These are phyloP conservation scores for Lizonia empirigonia DNA, from an alignment of 2,329 filamentous ascomycete genomes.

Conservation along the genomic window DNA sequence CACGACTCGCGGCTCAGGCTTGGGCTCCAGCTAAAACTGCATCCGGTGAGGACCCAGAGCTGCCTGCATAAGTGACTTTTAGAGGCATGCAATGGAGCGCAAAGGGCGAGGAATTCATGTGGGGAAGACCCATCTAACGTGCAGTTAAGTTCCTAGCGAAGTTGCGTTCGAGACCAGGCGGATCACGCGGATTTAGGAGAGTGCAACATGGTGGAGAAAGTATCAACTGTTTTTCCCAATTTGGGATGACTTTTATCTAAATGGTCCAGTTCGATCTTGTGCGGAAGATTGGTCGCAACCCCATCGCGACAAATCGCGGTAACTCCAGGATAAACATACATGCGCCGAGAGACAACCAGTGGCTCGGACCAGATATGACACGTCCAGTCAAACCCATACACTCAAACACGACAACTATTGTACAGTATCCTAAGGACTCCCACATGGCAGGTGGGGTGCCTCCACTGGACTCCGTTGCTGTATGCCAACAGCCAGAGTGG, in stretches of 20 bases:
- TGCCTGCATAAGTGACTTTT: conserved; percentile 14
- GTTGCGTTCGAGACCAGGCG: conserved; percentile 7
- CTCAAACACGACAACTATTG: conserved; percentile 37
- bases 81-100: conserved; percentile 13
- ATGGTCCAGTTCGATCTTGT: conserved; percentile 14
- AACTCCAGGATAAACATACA: conserved; percentile 12
- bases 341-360: conserved; percentile 40
- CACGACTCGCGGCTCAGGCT: conserved; percentile 17
- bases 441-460: conserved; percentile 19
- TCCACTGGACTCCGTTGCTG: conserved; percentile 19
- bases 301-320: conserved; percentile 19
- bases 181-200: background rate
- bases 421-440: conserved; percentile 30
- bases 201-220: conserved; percentile 4
- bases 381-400: conserved; percentile 28
- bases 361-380: conserved; percentile 29
- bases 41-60: conserved; percentile 29
- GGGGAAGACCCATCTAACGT: conserved; percentile 17
- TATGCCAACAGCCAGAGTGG: conserved; percentile 27
- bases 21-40: conserved; percentile 14
- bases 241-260: conserved; percentile 16
- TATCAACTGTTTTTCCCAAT: conserved; percentile 31
- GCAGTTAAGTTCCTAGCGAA: conserved; percentile 13
- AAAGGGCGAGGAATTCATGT: conserved; percentile 13
- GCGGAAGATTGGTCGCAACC: conserved; percentile 16